Evolutionary conservation across 257 asterid genomes (phyloP).

Genomic region (Sherardia arvensis): DNA sequence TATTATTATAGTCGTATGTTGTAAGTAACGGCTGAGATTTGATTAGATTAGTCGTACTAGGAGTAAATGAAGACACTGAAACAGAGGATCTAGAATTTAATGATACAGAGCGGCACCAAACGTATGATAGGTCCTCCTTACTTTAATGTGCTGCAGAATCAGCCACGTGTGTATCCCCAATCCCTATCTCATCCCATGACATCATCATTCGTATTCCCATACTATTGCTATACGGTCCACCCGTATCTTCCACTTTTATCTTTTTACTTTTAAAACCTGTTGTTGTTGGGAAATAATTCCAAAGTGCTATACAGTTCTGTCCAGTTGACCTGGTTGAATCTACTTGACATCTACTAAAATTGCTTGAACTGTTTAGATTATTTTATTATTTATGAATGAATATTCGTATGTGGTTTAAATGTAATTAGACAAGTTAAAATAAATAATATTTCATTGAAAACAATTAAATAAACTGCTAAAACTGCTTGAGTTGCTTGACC

Average conservation of each 20-base stretch:
- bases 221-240: neutral
- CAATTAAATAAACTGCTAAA: too few species aligned
- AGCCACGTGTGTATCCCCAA: slow-evolving; percentile 22
- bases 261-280: neutral
- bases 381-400: too few species aligned
- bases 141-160: slow-evolving; percentile 4
- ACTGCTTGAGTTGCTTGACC: too few species aligned
- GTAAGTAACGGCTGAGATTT: neutral
- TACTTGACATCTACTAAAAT: too few species aligned
- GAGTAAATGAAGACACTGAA: neutral
- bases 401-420: too few species aligned
- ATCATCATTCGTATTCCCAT: neutral
- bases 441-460: too few species aligned
- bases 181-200: neutral
- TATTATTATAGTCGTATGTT: too few species aligned
- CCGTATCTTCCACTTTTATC: neutral
- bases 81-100: neutral
- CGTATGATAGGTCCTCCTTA: neutral
- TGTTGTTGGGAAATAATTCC: too few species aligned
- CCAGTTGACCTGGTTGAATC: too few species aligned
- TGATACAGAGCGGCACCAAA: slow-evolving; percentile 1
- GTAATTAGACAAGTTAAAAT: too few species aligned
- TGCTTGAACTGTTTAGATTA: too few species aligned
- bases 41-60: neutral
- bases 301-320: too few species aligned